Evolutionary conservation across 176 grass and related monocot species (phyloP).

Genomic region (Paspalum notatum): DNA sequence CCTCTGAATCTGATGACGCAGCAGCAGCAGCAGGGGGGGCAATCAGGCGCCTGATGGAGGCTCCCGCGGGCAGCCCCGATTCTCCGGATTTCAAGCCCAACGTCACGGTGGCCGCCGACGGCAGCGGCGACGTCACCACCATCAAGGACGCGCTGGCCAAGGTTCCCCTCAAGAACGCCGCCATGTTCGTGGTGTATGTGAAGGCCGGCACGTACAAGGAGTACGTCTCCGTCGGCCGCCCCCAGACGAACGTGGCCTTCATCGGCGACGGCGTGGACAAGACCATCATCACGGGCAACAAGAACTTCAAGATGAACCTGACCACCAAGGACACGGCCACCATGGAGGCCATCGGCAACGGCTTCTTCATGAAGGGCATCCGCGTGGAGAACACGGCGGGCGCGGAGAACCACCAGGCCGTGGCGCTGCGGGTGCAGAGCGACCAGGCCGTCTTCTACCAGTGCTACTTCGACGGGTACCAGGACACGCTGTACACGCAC

Average conservation of each 20-base stretch:
- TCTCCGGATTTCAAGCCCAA: slow-evolving; percentile 48
- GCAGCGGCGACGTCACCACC: slow-evolving; percentile 67
- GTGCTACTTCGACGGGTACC: slow-evolving; percentile 70
- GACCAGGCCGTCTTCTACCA: slow-evolving; percentile 73
- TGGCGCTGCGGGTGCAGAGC: slow-evolving; percentile 66
- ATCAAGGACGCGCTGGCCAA: slow-evolving; percentile 55
- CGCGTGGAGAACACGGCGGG: slow-evolving; percentile 81
- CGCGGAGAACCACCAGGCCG: slow-evolving; percentile 69
- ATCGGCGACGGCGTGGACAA: slow-evolving; percentile 62
- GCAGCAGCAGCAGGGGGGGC: too few relatives aligned
- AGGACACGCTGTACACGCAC: slow-evolving; percentile 84
- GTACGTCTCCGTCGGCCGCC: slow-evolving; percentile 50
- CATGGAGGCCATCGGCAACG: slow-evolving; percentile 75
- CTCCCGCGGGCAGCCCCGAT: not conserved
- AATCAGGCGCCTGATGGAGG: slow-evolving; percentile 48
- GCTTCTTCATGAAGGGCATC: slow-evolving; percentile 66
- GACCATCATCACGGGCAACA: slow-evolving; percentile 68
- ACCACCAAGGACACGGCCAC: slow-evolving; percentile 71
- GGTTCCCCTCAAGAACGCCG: slow-evolving; percentile 37
- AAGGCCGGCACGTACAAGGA: slow-evolving; percentile 71
- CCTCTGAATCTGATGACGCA: too few relatives aligned
- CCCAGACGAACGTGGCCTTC: slow-evolving; percentile 54
- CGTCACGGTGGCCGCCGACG: slow-evolving; percentile 63
- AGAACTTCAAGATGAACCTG: slow-evolving; percentile 71
- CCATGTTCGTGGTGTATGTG: slow-evolving; percentile 53